Base-by-base conservation (phyloP, 768 basidiomycete species). In the Agrocybe pediades region DNA sequence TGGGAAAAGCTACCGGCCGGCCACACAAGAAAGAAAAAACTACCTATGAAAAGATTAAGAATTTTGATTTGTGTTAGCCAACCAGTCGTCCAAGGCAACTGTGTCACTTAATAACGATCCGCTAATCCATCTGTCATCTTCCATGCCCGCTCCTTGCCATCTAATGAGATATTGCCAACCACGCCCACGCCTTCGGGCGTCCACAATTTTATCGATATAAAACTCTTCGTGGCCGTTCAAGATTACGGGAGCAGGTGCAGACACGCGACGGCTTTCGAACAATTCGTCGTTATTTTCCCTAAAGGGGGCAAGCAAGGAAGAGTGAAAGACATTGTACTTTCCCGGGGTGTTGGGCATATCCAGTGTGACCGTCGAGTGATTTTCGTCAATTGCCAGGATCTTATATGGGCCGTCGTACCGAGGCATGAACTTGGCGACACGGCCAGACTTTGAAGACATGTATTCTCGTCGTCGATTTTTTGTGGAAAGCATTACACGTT, bases 351-450 rank as follows among this genome's bases (percentile, higher is more conserved):
- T 46, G 0, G 64, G 66, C 0, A 69, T 36, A 6, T 68, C 51
- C 0, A 69, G 51, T 0, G 65, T 68, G 0, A 68, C 67, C 0
- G 63, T 62, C 1, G 69, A 73, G 0, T 49, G 48, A 1, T 46
- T 41, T 0, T 44, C 36, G 16, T 67, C 43, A 0, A 65, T 61
- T 0, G 56, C 43, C 0, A 55, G 33, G 3, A 79, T 52, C 0
- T 9, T 45, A 27, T 68, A 73, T 0, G 66, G 71, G 0, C 71
- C 65, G 45, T 77, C 66, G 15, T 47, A 72, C 0, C 65, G 44
- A 0, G 68, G 68, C 60, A 78, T 69, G 33, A 76, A 75, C 46
- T 78, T 78, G 0, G 71, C 72, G 0, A 55, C 61, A 0, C 65
- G 63, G 9, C 62, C 56, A 0, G 64, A 56, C 0, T 63, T 65